Evolutionary conservation across 2,329 filamentous ascomycete species (phyloP).

Genomic region (Fusarium subtropicale): DNA sequence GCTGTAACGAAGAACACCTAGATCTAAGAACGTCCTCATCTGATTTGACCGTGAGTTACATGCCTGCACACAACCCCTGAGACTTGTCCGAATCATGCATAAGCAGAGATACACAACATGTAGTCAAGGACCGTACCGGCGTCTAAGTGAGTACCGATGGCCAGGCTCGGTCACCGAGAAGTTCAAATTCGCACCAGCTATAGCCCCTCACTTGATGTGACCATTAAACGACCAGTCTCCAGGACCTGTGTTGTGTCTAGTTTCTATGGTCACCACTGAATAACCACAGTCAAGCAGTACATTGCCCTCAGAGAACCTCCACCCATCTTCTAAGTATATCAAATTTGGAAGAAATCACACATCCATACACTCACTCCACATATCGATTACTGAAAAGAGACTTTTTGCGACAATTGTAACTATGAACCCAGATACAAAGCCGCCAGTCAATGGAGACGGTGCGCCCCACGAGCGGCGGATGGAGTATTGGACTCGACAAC

Average conservation of each 20-base stretch:
- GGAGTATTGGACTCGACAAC: slow-evolving; percentile 40
- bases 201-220: not conserved
- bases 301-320: not conserved
- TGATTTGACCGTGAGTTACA: not conserved
- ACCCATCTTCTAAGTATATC: not conserved
- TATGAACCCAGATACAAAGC: not conserved
- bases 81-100: not conserved
- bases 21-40: not conserved
- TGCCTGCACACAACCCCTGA: not conserved
- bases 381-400: not conserved
- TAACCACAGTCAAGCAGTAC: not conserved
- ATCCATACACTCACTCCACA: not conserved
- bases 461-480: not conserved
- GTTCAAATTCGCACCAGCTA: not conserved
- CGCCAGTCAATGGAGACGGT: not conserved
- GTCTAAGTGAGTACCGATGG: not conserved
- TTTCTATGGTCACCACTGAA: no score
- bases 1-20: not conserved
- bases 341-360: not conserved
- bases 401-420: not conserved
- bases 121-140: not conserved
- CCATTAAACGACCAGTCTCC: not conserved
- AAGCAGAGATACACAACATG: not conserved
- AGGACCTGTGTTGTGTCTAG: not conserved
- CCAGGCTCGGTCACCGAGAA: not conserved